Base-by-base conservation (phyloP, 352 stramenopile genomes). In the Phytophthora foliorum region DNA sequence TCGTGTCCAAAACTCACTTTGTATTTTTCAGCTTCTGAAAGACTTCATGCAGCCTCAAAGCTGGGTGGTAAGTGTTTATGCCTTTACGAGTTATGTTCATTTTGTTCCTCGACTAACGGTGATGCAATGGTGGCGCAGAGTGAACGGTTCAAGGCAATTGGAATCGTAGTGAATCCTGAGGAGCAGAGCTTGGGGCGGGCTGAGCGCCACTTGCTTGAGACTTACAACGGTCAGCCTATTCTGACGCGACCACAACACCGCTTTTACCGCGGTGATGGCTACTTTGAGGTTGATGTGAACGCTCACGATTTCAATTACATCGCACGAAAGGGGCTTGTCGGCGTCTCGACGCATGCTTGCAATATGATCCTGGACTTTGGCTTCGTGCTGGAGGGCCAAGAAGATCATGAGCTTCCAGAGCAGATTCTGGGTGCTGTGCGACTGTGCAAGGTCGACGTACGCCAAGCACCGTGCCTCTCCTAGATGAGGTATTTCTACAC, bases 341-440 rank as follows among this genome's bases (percentile, higher is more conserved):
- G 87, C 0, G 84, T 95, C 19, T 87, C 87, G 0, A 81, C 84
- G 14, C 87, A 95, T 58, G 90, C 91, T 44, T 78, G 78, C 39
- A 89, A 91, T 69, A 95, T 95, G 87, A 66, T 93, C 22, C 72
- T 95, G 24, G 87, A 95, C 69, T 95, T 95, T 78, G 87, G 85
- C 21, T 93, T 91, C 58, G 85, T 95, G 16, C 62, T 95, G 2
- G 87, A 95, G 62, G 87, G 87, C 7, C 85, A 95, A 39, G 85
- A 95, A 46, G 85, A 93, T 64, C 7, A 78, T 11, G 87, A 95
- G 39, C 72, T 95, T 21, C 87, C 87, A 3, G 87, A 95, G 46
- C 87, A 93, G 48, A 88, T 95, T 25, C 64, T 95, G 8, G 87
- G 87, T 6, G 72, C 78, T 46, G 87, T 95, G n/a, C 78, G 83